Conservation (phyloP, 2,329 filamentous ascomycete genomes). For the Fusarium kyushuense region DNA sequence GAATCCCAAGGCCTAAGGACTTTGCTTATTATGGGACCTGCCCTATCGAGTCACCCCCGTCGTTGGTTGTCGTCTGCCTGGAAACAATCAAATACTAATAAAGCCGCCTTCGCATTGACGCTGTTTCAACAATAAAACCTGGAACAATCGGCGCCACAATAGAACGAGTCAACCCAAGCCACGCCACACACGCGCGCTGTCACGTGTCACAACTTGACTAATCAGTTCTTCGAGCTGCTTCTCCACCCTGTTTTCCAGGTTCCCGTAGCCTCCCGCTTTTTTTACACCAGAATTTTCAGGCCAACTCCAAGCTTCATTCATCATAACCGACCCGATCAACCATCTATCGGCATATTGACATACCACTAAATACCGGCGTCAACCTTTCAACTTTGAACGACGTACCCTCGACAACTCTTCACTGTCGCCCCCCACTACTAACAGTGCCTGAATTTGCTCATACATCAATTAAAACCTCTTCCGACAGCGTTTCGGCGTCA, state of each 20-base stretch:
- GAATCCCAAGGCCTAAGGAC: slow-evolving; percentile 31
- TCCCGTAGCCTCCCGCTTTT: slow-evolving; percentile 45
- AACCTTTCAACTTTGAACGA: background rate
- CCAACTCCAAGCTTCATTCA: slow-evolving; percentile 41
- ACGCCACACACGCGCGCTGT: slow-evolving; percentile 42
- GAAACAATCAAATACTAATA: slow-evolving; percentile 46
- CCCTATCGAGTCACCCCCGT: slow-evolving; percentile 41
- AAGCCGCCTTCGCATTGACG: slow-evolving; percentile 28
- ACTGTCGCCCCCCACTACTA: background rate
- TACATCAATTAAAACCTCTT: slow-evolving; percentile 19
- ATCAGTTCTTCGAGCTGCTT: slow-evolving; percentile 43
- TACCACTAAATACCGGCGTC: slow-evolving; percentile 12
- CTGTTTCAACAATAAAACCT: slow-evolving; percentile 25
- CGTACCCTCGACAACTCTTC: background rate
- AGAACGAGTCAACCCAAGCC: slow-evolving; percentile 14
- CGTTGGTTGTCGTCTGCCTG: slow-evolving; percentile 39
- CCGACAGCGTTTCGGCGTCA: slow-evolving; percentile 34
- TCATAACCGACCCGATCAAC: slow-evolving; percentile 32
- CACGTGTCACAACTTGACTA: slow-evolving; percentile 51
- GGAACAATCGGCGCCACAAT: slow-evolving; percentile 44
- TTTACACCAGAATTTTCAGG: slow-evolving; percentile 55
- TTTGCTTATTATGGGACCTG: slow-evolving; percentile 26
- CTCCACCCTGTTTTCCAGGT: slow-evolving; percentile 28
- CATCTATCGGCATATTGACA: slow-evolving; percentile 26
- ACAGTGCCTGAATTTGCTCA: slow-evolving; percentile 22